Conservation (phyloP, 2,329 filamentous ascomycete species). For the Penicillium rolfsii region DNA sequence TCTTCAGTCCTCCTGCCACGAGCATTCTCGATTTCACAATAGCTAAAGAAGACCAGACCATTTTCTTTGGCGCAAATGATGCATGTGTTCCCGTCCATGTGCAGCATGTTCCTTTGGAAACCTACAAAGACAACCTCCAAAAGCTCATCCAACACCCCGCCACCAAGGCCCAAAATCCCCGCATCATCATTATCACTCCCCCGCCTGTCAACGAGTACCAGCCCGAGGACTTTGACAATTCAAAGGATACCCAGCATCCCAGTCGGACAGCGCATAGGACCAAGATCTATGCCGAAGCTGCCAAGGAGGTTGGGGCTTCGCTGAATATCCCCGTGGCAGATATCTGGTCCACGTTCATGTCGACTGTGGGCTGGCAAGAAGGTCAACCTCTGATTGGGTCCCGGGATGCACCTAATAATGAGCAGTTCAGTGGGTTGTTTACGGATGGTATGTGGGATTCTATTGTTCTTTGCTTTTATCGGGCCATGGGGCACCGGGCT, state of each 20-base stretch:
- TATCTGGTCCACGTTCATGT: conserved; percentile 78
- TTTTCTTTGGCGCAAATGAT: conserved; percentile 92
- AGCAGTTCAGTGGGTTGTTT: conserved; percentile 56
- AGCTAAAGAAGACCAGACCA: conserved; percentile 54
- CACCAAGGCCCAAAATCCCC: conserved; percentile 70
- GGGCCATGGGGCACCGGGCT: not conserved
- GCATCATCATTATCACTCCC: conserved; percentile 75
- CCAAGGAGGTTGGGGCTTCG: conserved; percentile 62
- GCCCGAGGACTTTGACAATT: conserved; percentile 54
- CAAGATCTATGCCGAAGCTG: conserved; percentile 68
- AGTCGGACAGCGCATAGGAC: conserved; percentile 63
- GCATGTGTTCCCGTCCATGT: conserved; percentile 68
- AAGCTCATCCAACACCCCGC: conserved; percentile 72
- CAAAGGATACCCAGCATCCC: conserved; percentile 53
- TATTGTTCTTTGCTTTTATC: not conserved
- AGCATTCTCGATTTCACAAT: not conserved
- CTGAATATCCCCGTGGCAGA: conserved; percentile 69
- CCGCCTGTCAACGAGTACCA: conserved; percentile 81
- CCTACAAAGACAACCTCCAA: conserved; percentile 73
- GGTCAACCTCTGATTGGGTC: conserved; percentile 59
- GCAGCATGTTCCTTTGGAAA: conserved; percentile 77
- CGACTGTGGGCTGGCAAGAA: conserved; percentile 58
- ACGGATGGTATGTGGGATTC: conserved; percentile 56
- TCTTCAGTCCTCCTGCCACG: not conserved
- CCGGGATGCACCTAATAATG: conserved; percentile 60